phyloP scores from a whole-genome alignment of 202 grass and related monocot genomes.

The Zoysia matrella region DNA sequence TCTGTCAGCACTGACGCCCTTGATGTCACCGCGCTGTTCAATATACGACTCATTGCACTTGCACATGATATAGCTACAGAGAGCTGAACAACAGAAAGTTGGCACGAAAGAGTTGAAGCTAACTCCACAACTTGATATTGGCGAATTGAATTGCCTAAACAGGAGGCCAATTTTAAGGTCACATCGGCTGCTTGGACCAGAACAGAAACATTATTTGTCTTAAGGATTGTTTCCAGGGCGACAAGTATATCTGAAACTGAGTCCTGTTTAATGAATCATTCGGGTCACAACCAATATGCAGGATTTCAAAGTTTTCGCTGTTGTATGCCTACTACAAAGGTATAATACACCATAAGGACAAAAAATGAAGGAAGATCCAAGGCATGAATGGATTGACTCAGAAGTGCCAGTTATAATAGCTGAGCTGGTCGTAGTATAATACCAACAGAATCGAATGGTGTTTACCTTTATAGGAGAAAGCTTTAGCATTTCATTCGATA shows the following conservation, averaged over 20 bases:
- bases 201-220: constrained; percentile 55
- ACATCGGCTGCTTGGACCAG: constrained; percentile 65
- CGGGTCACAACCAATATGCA: neutral
- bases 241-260: constrained; percentile 67
- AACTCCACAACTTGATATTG: constrained; percentile 64
- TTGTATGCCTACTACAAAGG: neutral
- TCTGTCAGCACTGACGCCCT: constrained; percentile 54
- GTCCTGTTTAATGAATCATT: constrained; percentile 53
- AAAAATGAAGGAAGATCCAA: constrained; percentile 5
- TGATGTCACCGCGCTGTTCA: constrained; percentile 44
- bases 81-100: constrained; percentile 52
- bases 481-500: constrained; percentile 54
- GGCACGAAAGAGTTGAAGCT: constrained; percentile 54
- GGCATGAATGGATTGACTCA: neutral
- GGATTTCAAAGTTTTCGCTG: neutral
- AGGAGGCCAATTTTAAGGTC: constrained; percentile 61
- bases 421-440: neutral
- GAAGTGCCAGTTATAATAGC: neutral
- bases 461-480: constrained; percentile 81
- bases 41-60: constrained; percentile 58
- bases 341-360: neutral
- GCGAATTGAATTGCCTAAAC: constrained; percentile 55
- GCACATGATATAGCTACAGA: constrained; percentile 52
- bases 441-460: neutral
- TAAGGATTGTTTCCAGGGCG: constrained; percentile 68